A percentile compares a stretch with the other conserved stretches of the same genome.
Evolutionary conservation across 2,329 filamentous ascomycete species (phyloP).

Genomic region (Sordariomycetes sp.): DNA sequence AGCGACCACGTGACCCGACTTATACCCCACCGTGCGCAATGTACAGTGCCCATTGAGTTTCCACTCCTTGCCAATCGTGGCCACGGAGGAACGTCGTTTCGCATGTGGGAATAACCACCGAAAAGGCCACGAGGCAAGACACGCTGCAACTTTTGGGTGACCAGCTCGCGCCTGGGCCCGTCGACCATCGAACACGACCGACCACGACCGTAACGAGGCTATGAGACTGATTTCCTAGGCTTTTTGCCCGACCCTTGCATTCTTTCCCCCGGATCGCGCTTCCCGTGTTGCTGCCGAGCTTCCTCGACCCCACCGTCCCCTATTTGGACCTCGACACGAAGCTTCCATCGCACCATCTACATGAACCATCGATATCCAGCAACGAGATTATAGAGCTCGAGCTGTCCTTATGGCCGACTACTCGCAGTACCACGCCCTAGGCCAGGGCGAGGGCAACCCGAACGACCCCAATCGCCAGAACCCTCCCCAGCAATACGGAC

Average conservation of each 20-base stretch:
- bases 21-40: neutral
- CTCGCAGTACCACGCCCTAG: slow-evolving; percentile 45
- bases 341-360: neutral
- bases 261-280: too few species aligned
- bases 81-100: neutral
- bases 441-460: slow-evolving; percentile 46
- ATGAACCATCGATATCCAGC: neutral
- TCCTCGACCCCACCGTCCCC: neutral
- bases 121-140: slow-evolving; percentile 3
- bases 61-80: too few species aligned
- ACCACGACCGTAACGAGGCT: neutral
- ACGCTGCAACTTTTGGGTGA: neutral
- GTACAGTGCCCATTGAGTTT: neutral
- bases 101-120: slow-evolving; percentile 3
- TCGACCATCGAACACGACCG: neutral
- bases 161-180: neutral
- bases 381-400: too few species aligned
- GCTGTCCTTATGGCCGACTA: slow-evolving; percentile 41
- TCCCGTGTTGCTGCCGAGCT: neutral
- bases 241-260: neutral
- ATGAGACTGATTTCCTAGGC: neutral
- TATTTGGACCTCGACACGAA: too few species aligned
- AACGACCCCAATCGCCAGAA: slow-evolving; percentile 45
- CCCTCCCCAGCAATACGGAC: slow-evolving; percentile 17
- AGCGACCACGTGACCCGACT: too few species aligned